These are phyloP conservation scores for Tolypocladium pustulatum DNA, from an alignment of 2,329 filamentous ascomycete genomes.

Conservation along the genomic window DNA sequence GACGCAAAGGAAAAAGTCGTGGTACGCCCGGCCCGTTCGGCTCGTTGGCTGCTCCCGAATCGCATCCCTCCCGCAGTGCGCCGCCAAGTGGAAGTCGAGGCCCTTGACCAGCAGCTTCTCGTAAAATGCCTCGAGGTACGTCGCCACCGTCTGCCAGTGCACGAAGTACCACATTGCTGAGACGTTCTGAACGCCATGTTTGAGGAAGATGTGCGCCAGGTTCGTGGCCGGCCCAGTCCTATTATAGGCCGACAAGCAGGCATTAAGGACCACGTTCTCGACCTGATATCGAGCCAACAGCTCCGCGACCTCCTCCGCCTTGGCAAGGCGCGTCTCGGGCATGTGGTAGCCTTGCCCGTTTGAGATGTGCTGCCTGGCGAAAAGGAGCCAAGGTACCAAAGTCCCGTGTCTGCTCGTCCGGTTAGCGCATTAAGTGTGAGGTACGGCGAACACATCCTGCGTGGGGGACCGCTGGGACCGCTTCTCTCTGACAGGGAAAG, in stretches of 20 bases:
- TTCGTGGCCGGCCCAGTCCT: constrained; percentile 11
- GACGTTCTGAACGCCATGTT: constrained; percentile 14
- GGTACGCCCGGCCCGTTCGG: constrained; percentile 9
- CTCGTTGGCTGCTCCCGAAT: constrained; percentile 12
- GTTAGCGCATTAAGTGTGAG: not conserved
- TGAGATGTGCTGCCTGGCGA: constrained; percentile 10
- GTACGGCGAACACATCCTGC: too few relatives aligned
- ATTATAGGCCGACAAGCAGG: constrained; percentile 18
- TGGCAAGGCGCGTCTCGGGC: constrained; percentile 13
- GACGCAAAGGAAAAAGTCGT: constrained; percentile 19
- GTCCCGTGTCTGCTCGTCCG: constrained; percentile 7
- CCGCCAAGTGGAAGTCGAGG: constrained; percentile 16
- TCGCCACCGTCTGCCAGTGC: constrained; percentile 16
- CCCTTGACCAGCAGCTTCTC: constrained; percentile 13
- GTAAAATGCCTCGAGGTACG: constrained; percentile 17
- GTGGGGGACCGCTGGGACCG: too few relatives aligned
- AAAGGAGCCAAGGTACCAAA: constrained; percentile 13
- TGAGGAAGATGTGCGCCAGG: constrained; percentile 16
- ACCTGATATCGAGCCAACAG: constrained; percentile 12
- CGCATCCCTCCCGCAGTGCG: constrained; percentile 15
- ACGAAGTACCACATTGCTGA: constrained; percentile 20
- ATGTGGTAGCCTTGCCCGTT: constrained; percentile 7
- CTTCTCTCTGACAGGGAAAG: too few relatives aligned
- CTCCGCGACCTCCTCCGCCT: constrained; percentile 11
- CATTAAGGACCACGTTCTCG: constrained; percentile 18